Evolutionary conservation across 1,284 basidiomycete genomes (phyloP), one percentile per base, ranked within the genome.

Genomic region (Melampsora americana): DNA sequence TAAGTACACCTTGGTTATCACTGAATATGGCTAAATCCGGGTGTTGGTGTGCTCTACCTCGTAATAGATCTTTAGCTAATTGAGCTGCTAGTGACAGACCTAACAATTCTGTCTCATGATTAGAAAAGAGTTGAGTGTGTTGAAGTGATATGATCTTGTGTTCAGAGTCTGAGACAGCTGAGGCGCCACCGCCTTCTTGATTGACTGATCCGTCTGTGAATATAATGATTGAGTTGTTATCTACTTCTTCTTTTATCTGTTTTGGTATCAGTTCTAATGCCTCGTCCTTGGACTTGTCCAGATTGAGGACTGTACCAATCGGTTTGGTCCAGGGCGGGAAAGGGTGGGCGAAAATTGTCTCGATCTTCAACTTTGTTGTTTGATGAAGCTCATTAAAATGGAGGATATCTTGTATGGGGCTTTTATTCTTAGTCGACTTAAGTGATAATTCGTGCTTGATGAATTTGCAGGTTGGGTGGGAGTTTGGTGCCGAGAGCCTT

Each of bases 1-100:
- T 67, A 3, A 67, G 30, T 20, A 48, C 46, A 1, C 66, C 66
- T 50, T 67, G 66, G 30, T 50, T 67, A 30, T 67, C 66, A 30
- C 44, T 28, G 26, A 66, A 66, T 18, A 66, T 66, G 18, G 35
- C 65, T n/a, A 26, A 7, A 14, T n/a, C 26, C 44, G 46, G 66
- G 48, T 48, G 23, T 30, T 50, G 26, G 7, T 48, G 50, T 56
- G 18, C 18, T 5, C 32, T 30, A 3, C 46, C 20, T 48, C 50
- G n/a, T 16, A 30, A 16, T 26, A 67, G 46, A 11, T 30, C 11
- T 42, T 32, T 46, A 14, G 65, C 65, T 44, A 66, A 44, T 20
- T 28, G 18, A 35, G 35, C 35, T 35, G 35, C 35, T 9, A 35
- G 35, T 35, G 35, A 35, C 6, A 66, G 35, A 2, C 66, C 66